These are phyloP conservation scores for Daldinia vernicosa DNA, from an alignment of 495 filamentous ascomycete genomes.

Conservation along the genomic window DNA sequence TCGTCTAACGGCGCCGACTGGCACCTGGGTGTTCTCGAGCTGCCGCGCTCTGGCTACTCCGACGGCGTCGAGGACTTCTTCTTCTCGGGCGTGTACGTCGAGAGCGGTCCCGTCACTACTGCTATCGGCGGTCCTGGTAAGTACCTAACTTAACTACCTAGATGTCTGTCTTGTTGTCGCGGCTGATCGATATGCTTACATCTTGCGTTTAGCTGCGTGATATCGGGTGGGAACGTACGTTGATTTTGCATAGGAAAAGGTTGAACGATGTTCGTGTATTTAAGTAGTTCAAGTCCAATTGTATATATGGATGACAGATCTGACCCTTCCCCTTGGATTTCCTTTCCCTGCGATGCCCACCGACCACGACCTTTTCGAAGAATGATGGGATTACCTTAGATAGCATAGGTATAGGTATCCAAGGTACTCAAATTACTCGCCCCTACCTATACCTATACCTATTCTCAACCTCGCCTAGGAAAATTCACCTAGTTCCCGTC, in stretches of 20 bases:
- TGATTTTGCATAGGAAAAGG: background rate
- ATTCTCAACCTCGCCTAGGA: background rate
- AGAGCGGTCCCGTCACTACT: slow-evolving; percentile 69
- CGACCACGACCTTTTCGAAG: background rate
- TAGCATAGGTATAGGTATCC: background rate
- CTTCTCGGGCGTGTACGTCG: slow-evolving; percentile 76
- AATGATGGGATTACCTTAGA: background rate
- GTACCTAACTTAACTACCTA: background rate
- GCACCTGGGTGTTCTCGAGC: slow-evolving; percentile 76
- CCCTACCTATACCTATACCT: background rate
- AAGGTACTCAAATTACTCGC: background rate
- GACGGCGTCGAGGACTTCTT: slow-evolving; percentile 72
- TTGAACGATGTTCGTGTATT: background rate
- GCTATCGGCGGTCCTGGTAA: slow-evolving; percentile 59
- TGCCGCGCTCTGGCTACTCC: slow-evolving; percentile 64
- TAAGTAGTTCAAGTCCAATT: slow-evolving; percentile 21
- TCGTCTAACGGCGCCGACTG: slow-evolving; percentile 76
- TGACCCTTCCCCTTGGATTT: background rate
- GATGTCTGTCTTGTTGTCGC: background rate
- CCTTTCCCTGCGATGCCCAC: background rate
- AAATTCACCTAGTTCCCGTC: background rate
- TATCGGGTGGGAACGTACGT: background rate
- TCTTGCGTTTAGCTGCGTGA: slow-evolving; percentile 15
- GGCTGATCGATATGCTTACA: background rate
- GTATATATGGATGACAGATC: slow-evolving; percentile 22